Base-by-base conservation (phyloP, 139 green algal genomes). In the Desmodesmus armatus region DNA sequence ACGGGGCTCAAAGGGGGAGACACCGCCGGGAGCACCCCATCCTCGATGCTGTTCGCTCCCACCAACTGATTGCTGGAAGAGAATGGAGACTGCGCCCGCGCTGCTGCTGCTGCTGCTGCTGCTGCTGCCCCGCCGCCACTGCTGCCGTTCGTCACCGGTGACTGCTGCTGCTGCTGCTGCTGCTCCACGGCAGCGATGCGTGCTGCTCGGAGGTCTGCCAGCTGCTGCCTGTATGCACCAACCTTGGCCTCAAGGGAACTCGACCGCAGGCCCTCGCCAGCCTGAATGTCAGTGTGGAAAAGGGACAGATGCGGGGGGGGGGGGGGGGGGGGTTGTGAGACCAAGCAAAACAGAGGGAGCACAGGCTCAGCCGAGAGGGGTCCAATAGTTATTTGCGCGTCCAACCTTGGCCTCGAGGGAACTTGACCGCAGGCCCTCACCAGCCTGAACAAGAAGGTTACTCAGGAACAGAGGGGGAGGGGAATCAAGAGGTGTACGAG, bases 121-220 rank as follows among this genome's bases (percentile, higher is more conserved):
- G 66, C 33, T 44, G 35, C 35, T 74, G 33, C 17, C 66, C 27
- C 44, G 35, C 6, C 35, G 66, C 0, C n/a, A n/a, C n/a, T n/a
- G 35, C 66, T 74, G 35, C 35, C 9, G 66, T 17, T 0, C 3
- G 33, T 17, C 15, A n/a, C 33, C 66, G 33, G n/a, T 49, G 27
- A 17, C 35, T 31, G 17, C 66, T 74, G 35, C 66, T 74, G 66
- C 66, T 49, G 65, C 65, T 41, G 31, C 65, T 41, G 66, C 66
- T 43, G 66, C 66, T 29, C 29, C 2, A 11, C 65, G 3, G 66
- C 66, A 35, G 35, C 35, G 15, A 43, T n/a, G 17, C 35, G 33
- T 7, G 33, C 66, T 5, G 35, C 33, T 4, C 66, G 66, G 3
- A 74, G 11, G 33, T 74, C 21, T 21, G 43, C 19, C 15, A 35